Conservation (phyloP, 2,329 filamentous ascomycete species). For the Lachnellula cervina region DNA sequence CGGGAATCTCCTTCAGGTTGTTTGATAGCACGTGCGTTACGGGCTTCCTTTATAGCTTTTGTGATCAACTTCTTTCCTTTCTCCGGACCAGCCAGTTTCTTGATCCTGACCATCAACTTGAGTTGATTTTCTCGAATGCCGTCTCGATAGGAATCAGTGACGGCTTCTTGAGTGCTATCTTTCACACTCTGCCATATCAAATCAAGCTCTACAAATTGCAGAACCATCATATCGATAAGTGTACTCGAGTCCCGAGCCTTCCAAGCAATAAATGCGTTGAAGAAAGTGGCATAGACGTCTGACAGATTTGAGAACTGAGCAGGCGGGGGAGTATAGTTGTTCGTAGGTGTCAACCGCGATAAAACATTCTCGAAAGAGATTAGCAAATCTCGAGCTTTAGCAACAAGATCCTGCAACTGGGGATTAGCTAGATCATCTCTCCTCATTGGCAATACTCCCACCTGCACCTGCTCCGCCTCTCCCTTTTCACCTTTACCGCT, state of each 20-base stretch:
- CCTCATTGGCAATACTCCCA: slow-evolving; percentile 43
- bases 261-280: slow-evolving; percentile 78
- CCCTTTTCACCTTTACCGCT: slow-evolving; percentile 61
- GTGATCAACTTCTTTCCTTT: slow-evolving; percentile 68
- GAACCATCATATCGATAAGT: slow-evolving; percentile 77
- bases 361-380: slow-evolving; percentile 73
- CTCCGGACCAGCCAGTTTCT: slow-evolving; percentile 68
- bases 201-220: slow-evolving; percentile 79
- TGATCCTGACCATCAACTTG: slow-evolving; percentile 73
- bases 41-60: slow-evolving; percentile 67
- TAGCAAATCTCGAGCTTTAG: slow-evolving; percentile 71
- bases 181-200: slow-evolving; percentile 81
- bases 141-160: slow-evolving; percentile 70
- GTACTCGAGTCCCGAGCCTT: slow-evolving; percentile 75
- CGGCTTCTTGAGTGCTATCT: slow-evolving; percentile 67
- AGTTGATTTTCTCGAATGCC: slow-evolving; percentile 79
- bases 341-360: slow-evolving; percentile 58
- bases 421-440: slow-evolving; percentile 55
- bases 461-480: slow-evolving; percentile 52
- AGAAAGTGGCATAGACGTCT: slow-evolving; percentile 67
- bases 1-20: slow-evolving; percentile 65
- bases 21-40: slow-evolving; percentile 59
- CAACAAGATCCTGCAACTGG: slow-evolving; percentile 65
- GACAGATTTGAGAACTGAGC: slow-evolving; percentile 58
- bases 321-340: slow-evolving; percentile 62